phyloP scores from a whole-genome alignment of 805 yeast species.

The Clavispora santaluciae region DNA sequence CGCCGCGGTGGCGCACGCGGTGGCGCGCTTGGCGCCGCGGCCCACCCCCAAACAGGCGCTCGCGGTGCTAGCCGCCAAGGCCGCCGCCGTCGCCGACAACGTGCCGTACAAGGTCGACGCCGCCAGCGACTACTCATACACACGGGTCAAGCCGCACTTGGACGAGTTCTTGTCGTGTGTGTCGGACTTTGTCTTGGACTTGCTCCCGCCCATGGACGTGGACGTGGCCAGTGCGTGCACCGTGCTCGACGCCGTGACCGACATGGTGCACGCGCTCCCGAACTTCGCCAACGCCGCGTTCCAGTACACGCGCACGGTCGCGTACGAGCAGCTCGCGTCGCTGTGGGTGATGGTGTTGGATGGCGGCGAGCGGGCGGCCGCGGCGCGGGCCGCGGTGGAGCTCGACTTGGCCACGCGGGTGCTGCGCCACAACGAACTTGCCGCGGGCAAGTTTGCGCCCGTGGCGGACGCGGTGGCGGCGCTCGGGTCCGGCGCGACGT shows the following conservation, averaged over 20 bases:
- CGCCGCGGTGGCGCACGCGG: constrained; percentile 55
- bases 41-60: constrained; percentile 53
- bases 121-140: constrained; percentile 68
- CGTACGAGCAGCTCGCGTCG: constrained; percentile 56
- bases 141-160: constrained; percentile 63
- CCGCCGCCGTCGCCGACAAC: constrained; percentile 39
- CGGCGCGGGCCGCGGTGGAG: constrained; percentile 29
- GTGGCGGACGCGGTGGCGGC: constrained; percentile 42
- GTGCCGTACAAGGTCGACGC: constrained; percentile 76
- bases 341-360: constrained; percentile 54
- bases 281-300: constrained; percentile 55
- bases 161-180: constrained; percentile 66
- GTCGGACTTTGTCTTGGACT: constrained; percentile 68
- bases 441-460: constrained; percentile 38
- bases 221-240: constrained; percentile 51
- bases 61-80: constrained; percentile 43
- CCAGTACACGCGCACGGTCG: constrained; percentile 46
- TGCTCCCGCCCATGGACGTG: constrained; percentile 65
- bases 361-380: constrained; percentile 16
- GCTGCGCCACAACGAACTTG: constrained; percentile 39
- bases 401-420: constrained; percentile 39
- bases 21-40: constrained; percentile 50
- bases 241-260: constrained; percentile 59
- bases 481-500: not conserved
- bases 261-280: constrained; percentile 60